Evolutionary conservation across 2,329 filamentous ascomycete genomes (phyloP), one percentile per base, ranked within the genome.

Genomic region (Hirsutella minnesotensis): DNA sequence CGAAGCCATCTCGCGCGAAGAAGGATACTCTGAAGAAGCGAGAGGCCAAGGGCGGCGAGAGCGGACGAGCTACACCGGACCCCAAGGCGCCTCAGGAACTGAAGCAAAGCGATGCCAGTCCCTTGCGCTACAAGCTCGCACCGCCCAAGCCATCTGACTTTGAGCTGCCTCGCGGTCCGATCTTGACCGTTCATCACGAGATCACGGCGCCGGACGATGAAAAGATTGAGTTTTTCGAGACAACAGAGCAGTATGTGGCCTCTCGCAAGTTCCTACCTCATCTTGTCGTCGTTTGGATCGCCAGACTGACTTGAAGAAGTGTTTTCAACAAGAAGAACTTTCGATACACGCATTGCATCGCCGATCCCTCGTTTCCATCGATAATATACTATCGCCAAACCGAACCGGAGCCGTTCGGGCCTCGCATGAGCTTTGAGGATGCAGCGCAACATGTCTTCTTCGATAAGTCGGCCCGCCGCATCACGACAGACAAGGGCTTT

Each of bases 401-500:
- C 36, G 92, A 96, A 57, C 78, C 86, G 5, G 79, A 80, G 46
- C 92, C 94, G 0, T 89, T 86, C 55, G 79, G 81, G 27, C 76
- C 92, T 4, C 82, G 88, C 44, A 81, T 98, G 60, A 94, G 84
- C 65, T 94, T 92, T 56, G 90, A 96, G 59, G 92, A 98, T 63
- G 83, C 85, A 29, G 86, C 90, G 29, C 79, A 81, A 9, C 84
- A 86, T 58, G 85, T 95, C 59, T 84, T 83, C 56, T 87, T 95
- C 56, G 83, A 88, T 55, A 76, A 77, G 47, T 73, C 77, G 31
- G 88, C 82, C 8, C 77, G 75, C 18, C 79, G 87, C 39, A 78
- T 95, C 42, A 94, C 86, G 0, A 94, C 92, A 13, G 81, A 90
- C 51, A 94, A 94, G 62, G 89, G 92, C 9, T 95, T 92, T 72